Base-by-base conservation (phyloP, 495 filamentous ascomycete genomes). In the Lophiotrema nucula region DNA sequence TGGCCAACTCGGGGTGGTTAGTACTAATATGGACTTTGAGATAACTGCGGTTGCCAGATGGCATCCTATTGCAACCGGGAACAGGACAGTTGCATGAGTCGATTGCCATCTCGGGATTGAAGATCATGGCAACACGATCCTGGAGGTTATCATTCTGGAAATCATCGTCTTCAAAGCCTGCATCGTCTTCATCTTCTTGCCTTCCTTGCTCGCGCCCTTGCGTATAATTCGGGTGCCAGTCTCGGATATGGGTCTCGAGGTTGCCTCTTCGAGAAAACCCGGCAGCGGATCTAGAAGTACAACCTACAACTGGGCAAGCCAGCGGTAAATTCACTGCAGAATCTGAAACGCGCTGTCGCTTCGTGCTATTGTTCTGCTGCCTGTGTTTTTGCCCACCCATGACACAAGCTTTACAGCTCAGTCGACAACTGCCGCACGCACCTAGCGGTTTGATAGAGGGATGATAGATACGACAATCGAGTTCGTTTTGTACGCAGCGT, bases 401-500 rank as follows among this genome's bases (percentile, higher is more conserved):
- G 31, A 35, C 31, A 44, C 41, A 44, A 44, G 12, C 19, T 11
- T 6, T 44, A 21, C 41, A 12, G 5, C 4, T 24, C 6, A 25
- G 11, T 22, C 45, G 45, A 27, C 45, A 47, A 10, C 27, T 23
- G 13, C 24, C 24, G 18, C 45, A 47, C 13, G 45, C 24, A 47
- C 8, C 12, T 10, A 13, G 11, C 19, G 4, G 11, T 28, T 47
- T 47, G 19, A 47, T 4, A 10, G 16, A 13, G 18, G 45, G 45
- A 47, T 47, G 45, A 26, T 47, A 47, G 23, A 47, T 23, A 6
- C 45, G 6, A 18, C 45, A 47, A 5, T 47, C 18, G 6, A 47
- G 18, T 8, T 23, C 45, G 11, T 24, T 26, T 11, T 47, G 5
- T 12, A 12, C 23, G 23, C 45, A 47, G 11, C 45, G 45, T 4